Conservation (phyloP, 2,329 filamentous ascomycete species). For the Apiospora hydei region DNA sequence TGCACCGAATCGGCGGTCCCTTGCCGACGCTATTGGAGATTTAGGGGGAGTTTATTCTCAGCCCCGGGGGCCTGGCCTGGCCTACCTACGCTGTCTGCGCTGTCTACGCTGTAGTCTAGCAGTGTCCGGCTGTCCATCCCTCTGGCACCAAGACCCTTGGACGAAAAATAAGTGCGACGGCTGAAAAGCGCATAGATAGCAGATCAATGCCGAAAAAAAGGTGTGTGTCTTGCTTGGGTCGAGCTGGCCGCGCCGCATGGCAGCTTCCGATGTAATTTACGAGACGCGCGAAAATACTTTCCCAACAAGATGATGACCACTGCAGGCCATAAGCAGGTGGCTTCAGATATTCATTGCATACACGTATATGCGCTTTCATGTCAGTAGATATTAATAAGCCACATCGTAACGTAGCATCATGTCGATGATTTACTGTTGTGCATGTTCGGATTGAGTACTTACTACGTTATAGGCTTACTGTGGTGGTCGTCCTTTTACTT, state of each 20-base stretch:
- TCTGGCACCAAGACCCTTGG: neutral
- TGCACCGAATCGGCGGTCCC: neutral
- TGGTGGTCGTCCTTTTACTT: neutral
- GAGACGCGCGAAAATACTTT: neutral
- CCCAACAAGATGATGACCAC: neutral
- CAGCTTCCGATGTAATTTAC: neutral
- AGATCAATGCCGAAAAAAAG: neutral
- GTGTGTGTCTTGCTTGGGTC: neutral
- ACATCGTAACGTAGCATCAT: neutral
- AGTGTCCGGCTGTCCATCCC: too few relatives aligned
- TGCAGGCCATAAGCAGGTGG: neutral
- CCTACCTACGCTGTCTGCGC: too few relatives aligned
- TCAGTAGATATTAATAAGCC: neutral
- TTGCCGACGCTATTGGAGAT: slow-evolving; percentile 10
- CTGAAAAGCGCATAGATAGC: neutral
- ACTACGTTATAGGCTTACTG: neutral
- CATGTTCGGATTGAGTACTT: neutral
- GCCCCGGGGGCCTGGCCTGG: neutral
- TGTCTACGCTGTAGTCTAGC: neutral
- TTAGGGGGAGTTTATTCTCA: neutral
- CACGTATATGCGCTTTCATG: too few relatives aligned
- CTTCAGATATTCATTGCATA: neutral
- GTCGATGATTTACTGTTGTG: neutral
- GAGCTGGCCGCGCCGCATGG: neutral
- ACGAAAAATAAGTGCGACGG: neutral